phyloP scores from a whole-genome alignment of 2,329 filamentous ascomycete species.

The Talaromyces marneffei region DNA sequence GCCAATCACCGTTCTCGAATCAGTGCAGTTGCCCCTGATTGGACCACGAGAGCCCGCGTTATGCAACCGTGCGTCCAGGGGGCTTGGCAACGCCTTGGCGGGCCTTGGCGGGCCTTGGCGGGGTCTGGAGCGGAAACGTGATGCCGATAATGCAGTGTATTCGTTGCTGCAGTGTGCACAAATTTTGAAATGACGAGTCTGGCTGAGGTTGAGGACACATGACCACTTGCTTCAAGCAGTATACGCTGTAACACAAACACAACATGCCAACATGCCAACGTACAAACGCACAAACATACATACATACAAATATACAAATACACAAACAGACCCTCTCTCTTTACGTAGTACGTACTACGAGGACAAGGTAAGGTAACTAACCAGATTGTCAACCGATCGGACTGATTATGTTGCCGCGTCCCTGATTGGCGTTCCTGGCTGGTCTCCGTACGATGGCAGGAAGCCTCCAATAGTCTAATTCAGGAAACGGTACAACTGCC shows the following conservation, averaged over 20 bases:
- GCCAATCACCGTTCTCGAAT: background rate
- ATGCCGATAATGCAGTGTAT: background rate
- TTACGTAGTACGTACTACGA: too few relatives aligned
- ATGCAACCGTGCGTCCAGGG: background rate
- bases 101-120: background rate
- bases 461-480: background rate
- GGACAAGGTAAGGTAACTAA: too few relatives aligned
- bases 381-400: background rate
- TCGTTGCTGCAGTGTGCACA: background rate
- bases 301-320: background rate
- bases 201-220: background rate
- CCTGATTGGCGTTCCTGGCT: background rate
- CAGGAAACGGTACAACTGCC: background rate
- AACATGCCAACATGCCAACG: background rate
- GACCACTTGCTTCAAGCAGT: conserved; percentile 1
- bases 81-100: background rate
- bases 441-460: too few relatives aligned
- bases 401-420: background rate
- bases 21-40: background rate
- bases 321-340: too few relatives aligned
- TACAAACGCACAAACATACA: background rate
- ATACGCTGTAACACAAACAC: background rate
- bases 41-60: background rate
- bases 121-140: background rate
- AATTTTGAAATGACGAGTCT: background rate